Base-by-base conservation (phyloP, 2,329 filamentous ascomycete species). In the Botryotinia narcissicola region DNA sequence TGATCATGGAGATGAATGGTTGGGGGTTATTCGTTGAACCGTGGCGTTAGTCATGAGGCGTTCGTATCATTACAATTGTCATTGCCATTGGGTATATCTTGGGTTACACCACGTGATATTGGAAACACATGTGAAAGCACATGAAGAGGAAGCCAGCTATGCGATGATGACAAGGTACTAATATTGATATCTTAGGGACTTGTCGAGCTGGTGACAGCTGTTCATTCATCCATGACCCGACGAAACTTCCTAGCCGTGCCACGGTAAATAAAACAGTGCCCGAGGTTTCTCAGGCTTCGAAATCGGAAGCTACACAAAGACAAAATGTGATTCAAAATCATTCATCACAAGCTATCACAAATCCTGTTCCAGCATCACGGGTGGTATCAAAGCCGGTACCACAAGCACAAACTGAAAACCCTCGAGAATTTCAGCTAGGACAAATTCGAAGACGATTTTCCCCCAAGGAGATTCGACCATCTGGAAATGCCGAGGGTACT, bases 371-470 rank as follows among this genome's bases (percentile, higher is more conserved):
- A 71, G 75, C 78, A 46, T 85, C 85, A 61, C 86, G 87, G 73
- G 83, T 91, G 32, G 88, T 92, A 46, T 81, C 87, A 74, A 91
- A 90, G 79, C 93, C 93, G 18, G 83, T 92, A 3, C 89, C 93
- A 10, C 84, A 87, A 74, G 85, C 87, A 18, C 91, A 94, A 81
- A 81, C 84, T 44, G 86, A 90, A 74, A 89, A 94, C 80, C 92
- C 93, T 10, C 87, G 92, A 76, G 87, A 87, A 73, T 96, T 94
- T 80, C 92, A 96, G 81, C 82, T 95, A 69, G 87, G 88, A 75
- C 93, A 96, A 83, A 83, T 95, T 75, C 86, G 89, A 78, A 88
- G 89, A 75, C 88, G 93, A 48, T 95, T 89, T 81, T 82, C 82
- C 71, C 86, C 87, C 20, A 81, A 82, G 66, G 85, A 88, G 76